These are phyloP conservation scores for Hapsidospora chrysogenum DNA, from an alignment of 495 filamentous ascomycete genomes.

Conservation along the genomic window DNA sequence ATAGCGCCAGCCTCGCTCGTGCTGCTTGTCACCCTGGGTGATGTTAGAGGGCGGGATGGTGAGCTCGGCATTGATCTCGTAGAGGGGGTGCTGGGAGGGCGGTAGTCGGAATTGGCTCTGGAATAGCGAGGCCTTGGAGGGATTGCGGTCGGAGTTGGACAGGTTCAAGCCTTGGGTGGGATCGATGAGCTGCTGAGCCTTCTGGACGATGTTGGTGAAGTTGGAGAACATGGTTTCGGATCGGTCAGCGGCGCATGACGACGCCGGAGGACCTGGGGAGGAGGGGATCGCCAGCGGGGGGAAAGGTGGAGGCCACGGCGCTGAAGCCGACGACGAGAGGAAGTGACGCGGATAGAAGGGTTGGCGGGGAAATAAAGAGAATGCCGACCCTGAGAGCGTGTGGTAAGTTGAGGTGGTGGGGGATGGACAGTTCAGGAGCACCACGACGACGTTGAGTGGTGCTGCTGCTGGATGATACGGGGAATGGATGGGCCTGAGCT, in stretches of 20 bases:
- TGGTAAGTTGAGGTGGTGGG: too few relatives aligned
- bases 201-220: conserved; percentile 79
- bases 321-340: too few relatives aligned
- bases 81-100: conserved; percentile 73
- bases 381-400: too few relatives aligned
- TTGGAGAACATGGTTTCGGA: conserved; percentile 45
- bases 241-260: conserved; percentile 10
- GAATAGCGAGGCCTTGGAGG: conserved; percentile 85
- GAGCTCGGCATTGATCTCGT: conserved; percentile 91
- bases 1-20: conserved; percentile 65
- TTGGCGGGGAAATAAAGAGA: too few relatives aligned
- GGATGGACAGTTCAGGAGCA: too few relatives aligned
- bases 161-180: conserved; percentile 51
- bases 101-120: conserved; percentile 93
- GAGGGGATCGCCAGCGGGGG: not conserved
- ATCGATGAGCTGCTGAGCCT: conserved; percentile 82
- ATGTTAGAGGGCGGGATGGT: conserved; percentile 54
- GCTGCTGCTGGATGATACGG: too few relatives aligned
- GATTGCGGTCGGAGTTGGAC: conserved; percentile 52
- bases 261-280: not conserved
- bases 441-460: too few relatives aligned
- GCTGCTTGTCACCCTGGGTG: conserved; percentile 42
- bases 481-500: too few relatives aligned
- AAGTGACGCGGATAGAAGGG: too few relatives aligned
- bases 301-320: too few relatives aligned